Conservation (phyloP, 441 rosid genomes). For the Gossypium aridum region DNA sequence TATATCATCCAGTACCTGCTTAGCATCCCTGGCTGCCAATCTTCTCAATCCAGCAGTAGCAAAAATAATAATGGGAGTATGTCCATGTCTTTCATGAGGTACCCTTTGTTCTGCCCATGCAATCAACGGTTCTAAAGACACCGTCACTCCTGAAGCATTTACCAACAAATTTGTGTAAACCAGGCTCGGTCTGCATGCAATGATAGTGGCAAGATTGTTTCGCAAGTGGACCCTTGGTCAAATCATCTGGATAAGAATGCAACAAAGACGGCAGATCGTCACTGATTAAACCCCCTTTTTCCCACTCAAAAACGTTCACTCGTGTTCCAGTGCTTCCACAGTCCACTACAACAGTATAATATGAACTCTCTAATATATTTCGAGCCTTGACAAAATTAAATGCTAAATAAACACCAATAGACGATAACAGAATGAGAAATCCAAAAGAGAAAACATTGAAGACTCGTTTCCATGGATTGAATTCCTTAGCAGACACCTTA, state of each 20-base stretch:
- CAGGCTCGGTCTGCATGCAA: conserved; percentile 59
- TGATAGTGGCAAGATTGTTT: conserved; percentile 40
- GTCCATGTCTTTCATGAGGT: conserved; percentile 32
- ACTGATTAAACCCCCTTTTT: conserved; percentile 11
- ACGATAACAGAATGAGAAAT: conserved; percentile 20
- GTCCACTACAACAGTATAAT: conserved; percentile 46
- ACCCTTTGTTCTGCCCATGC: conserved; percentile 35
- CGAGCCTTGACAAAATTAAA: conserved; percentile 12
- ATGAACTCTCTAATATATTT: conserved; percentile 11
- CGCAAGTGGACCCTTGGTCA: conserved; percentile 13
- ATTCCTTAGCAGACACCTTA: conserved; percentile 22
- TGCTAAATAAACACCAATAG: conserved; percentile 22
- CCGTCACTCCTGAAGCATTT: conserved; percentile 41
- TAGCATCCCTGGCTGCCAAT: conserved; percentile 29
- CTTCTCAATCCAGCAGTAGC: conserved; percentile 61
- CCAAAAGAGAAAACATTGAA: conserved; percentile 15
- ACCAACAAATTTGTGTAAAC: conserved; percentile 47
- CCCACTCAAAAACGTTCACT: conserved; percentile 51
- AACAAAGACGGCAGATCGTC: conserved; percentile 32
- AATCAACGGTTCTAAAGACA: conserved; percentile 42
- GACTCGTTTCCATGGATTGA: conserved; percentile 13
- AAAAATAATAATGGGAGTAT: conserved; percentile 49
- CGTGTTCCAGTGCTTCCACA: conserved; percentile 66
- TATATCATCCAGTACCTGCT: conserved; percentile 36
- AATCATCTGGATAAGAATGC: conserved; percentile 34